phyloP scores from a whole-genome alignment of 768 basidiomycete species.

The Pleurotus tuoliensis region DNA sequence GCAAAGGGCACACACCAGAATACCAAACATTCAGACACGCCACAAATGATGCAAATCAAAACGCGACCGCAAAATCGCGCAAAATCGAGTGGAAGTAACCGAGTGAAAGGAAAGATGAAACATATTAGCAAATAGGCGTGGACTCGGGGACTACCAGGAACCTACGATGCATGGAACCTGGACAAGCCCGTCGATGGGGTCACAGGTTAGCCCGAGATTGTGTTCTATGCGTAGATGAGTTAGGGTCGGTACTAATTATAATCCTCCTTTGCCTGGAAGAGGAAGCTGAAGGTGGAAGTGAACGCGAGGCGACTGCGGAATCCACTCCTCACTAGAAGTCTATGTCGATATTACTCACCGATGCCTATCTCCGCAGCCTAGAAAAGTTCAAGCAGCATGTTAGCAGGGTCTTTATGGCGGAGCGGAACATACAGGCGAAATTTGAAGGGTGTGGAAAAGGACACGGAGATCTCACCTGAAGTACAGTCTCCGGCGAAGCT shows the following conservation, averaged over 20 bases:
- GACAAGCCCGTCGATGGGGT: constrained; percentile 89
- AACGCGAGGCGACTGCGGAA: neutral
- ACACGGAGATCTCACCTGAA: constrained; percentile 47
- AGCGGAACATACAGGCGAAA: neutral
- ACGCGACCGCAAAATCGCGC: too few relatives aligned
- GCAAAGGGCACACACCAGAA: too few relatives aligned
- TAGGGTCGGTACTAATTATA: neutral
- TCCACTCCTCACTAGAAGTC: too few relatives aligned
- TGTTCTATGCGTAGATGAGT: constrained; percentile 48
- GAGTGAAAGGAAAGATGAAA: neutral
- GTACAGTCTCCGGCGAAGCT: constrained; percentile 79
- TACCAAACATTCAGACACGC: too few relatives aligned
- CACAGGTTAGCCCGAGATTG: constrained; percentile 87
- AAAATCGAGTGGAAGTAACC: neutral
- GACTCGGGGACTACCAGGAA: constrained; percentile 5
- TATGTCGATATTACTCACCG: constrained; percentile 37
- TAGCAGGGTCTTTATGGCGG: too few relatives aligned
- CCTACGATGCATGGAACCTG: constrained; percentile 94
- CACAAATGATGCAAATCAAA: too few relatives aligned
- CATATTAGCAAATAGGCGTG: constrained; percentile 1
- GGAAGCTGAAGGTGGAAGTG: neutral
- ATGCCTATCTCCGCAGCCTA: constrained; percentile 90
- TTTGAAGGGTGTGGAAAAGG: too few relatives aligned
- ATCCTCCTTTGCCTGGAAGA: neutral
- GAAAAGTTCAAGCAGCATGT: neutral